These are phyloP conservation scores for Paecilomyces dactylethromorphus DNA, from an alignment of 2,329 filamentous ascomycete species.

Conservation along the genomic window DNA sequence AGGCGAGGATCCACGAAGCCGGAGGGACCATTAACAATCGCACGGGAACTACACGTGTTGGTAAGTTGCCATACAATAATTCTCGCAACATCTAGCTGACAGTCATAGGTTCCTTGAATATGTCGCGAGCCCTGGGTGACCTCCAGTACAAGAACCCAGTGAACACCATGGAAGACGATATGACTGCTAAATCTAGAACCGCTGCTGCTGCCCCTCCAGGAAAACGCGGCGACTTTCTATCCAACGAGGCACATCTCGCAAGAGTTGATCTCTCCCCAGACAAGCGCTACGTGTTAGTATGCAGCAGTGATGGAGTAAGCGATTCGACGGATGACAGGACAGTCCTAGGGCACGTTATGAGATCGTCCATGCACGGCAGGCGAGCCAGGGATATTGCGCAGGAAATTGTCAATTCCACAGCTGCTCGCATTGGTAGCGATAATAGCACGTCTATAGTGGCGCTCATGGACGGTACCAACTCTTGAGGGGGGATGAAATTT, in stretches of 20 bases:
- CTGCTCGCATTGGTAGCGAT: constrained; percentile 16
- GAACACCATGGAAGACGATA: constrained; percentile 14
- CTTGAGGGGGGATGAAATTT: constrained; percentile 5
- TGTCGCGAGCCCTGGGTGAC: constrained; percentile 31
- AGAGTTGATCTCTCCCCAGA: constrained; percentile 15
- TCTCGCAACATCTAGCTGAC: neutral
- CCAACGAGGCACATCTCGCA: constrained; percentile 23
- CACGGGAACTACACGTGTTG: constrained; percentile 22
- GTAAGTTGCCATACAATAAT: constrained; percentile 9
- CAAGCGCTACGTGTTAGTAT: constrained; percentile 21
- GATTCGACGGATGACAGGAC: constrained; percentile 20
- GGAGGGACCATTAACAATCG: constrained; percentile 20
- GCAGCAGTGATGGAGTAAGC: constrained; percentile 25
- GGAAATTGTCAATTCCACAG: constrained; percentile 15
- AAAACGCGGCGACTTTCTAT: constrained; percentile 22
- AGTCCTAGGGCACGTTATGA: constrained; percentile 25
- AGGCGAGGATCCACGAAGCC: constrained; percentile 23
- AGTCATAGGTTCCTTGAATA: constrained; percentile 23
- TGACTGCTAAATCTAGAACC: constrained; percentile 9
- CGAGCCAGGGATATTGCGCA: constrained; percentile 23
- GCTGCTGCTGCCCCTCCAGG: constrained; percentile 12
- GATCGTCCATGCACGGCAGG: constrained; percentile 19
- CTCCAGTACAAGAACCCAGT: constrained; percentile 31
- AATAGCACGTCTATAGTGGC: constrained; percentile 27
- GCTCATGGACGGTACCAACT: constrained; percentile 22